Base-by-base conservation (phyloP, 129 eudicot genomes). In the Pittosporum tobira region DNA sequence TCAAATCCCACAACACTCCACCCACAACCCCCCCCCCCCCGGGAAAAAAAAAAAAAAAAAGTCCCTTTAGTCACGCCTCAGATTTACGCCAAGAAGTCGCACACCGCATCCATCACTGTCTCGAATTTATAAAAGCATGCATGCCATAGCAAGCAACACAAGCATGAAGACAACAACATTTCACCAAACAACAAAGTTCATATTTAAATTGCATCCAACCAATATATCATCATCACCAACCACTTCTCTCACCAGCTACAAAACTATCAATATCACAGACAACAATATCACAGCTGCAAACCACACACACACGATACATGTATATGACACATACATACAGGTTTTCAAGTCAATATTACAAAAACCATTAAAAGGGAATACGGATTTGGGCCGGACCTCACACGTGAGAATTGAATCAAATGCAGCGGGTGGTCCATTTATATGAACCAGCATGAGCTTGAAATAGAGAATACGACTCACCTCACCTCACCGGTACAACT, bases 101-200 rank as follows among this genome's bases (percentile, higher is more conserved):
- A 16, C 62, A 24, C 38, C 13, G 6, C 24, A 18, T 14, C 61
- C 64, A 48, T 71, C 77, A 48, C 59, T 56, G 25, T 57, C 70
- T 25, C 38, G 8, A 22, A 48, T 51, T 14, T 8, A 49, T 27
- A 60, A 46, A 61, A 48, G 76, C 67, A 47, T 67, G 76, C 73
- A 76, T 72, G 71, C 75, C 46, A 75, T 57, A 47, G 36, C 42
- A 63, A 57, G 48, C 55, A 31, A 71, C 65, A 72, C 47, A 21
- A 59, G 68, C 68, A 51, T 67, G 45, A 59, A 56, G 73, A 76
- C 67, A 61, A 51, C 59, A 52, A 44, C 57, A 59, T 56, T 20
- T 26, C 57, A 46, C 50, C 58, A 47, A 46, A 57, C 48, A 34
- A 57, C 48, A 34, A 57, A 21, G 49, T 31, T 56, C 6, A n/a